These are phyloP conservation scores for Erodium texanum DNA, from an alignment of 441 rosid genomes.

Conservation along the genomic window DNA sequence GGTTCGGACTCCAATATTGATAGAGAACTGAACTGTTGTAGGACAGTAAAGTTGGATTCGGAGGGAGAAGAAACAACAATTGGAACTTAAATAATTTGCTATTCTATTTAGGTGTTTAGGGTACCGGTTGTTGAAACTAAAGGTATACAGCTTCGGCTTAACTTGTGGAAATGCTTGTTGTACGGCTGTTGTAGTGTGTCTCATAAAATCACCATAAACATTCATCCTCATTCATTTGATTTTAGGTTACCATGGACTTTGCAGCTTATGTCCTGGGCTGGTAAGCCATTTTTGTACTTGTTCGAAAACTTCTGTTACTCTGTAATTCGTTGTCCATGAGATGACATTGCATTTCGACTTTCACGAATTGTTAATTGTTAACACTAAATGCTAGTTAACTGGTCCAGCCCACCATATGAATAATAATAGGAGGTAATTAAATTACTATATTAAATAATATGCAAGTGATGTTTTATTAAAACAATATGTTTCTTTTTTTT, in stretches of 20 bases:
- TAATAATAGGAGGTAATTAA: not conserved
- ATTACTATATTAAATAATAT: not conserved
- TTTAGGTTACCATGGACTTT: no score
- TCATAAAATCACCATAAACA: not conserved
- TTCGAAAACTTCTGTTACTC: not conserved
- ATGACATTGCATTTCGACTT: not conserved
- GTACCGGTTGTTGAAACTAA: not conserved
- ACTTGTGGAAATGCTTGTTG: not conserved
- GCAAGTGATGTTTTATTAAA: slow-evolving; percentile 6
- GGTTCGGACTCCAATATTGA: not conserved
- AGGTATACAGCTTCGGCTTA: not conserved
- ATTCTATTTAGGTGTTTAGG: not conserved
- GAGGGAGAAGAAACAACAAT: not conserved
- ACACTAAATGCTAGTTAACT: not conserved
- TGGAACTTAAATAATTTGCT: not conserved
- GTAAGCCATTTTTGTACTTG: not conserved
- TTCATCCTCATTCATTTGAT: not conserved
- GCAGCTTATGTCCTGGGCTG: no score
- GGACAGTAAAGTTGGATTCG: not conserved
- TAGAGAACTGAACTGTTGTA: not conserved
- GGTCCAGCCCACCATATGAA: not conserved
- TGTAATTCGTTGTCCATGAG: not conserved
- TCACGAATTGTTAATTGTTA: not conserved
- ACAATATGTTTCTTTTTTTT: slow-evolving; percentile 14
- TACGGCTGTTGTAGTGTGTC: not conserved